Evolutionary conservation across 1,284 basidiomycete genomes (phyloP).

Genomic region (Cryptococcus wingfieldii): DNA sequence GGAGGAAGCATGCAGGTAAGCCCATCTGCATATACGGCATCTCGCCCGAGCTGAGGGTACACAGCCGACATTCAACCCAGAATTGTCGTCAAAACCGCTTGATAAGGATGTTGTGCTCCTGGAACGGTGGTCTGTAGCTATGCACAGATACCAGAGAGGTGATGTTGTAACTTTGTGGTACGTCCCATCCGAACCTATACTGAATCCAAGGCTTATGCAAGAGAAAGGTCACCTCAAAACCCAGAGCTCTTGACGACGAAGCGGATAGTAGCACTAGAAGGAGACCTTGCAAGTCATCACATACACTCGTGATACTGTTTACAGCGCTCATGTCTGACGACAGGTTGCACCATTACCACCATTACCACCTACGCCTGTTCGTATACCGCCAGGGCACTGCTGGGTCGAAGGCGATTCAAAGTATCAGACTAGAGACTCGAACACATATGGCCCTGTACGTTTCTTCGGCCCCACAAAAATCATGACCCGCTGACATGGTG

Average conservation of each 20-base stretch:
- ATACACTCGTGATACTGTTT: neutral
- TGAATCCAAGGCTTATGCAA: neutral
- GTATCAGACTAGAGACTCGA: constrained; percentile 51
- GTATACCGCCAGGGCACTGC: constrained; percentile 49
- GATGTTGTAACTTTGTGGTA: constrained; percentile 55
- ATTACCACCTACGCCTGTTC: constrained; percentile 39
- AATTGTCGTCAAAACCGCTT: constrained; percentile 37
- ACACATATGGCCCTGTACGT: constrained; percentile 54
- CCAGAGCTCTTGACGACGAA: constrained; percentile 53
- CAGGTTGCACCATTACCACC: constrained; percentile 47
- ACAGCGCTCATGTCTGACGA: neutral
- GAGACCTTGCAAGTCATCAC: constrained; percentile 44
- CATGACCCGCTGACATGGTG: neutral
- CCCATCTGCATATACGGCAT: neutral
- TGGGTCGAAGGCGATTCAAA: constrained; percentile 57
- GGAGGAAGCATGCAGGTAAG: constrained; percentile 52
- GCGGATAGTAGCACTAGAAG: constrained; percentile 54
- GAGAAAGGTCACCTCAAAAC: constrained; percentile 51
- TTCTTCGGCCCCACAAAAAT: neutral
- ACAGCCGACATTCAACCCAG: constrained; percentile 51
- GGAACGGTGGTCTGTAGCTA: constrained; percentile 47
- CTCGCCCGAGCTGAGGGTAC: neutral
- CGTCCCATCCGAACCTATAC: constrained; percentile 1
- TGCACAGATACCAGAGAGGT: constrained; percentile 46
- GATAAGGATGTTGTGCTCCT: constrained; percentile 53